Conservation (phyloP, 495 filamentous ascomycete species). For the Aspergillus cristatus region DNA sequence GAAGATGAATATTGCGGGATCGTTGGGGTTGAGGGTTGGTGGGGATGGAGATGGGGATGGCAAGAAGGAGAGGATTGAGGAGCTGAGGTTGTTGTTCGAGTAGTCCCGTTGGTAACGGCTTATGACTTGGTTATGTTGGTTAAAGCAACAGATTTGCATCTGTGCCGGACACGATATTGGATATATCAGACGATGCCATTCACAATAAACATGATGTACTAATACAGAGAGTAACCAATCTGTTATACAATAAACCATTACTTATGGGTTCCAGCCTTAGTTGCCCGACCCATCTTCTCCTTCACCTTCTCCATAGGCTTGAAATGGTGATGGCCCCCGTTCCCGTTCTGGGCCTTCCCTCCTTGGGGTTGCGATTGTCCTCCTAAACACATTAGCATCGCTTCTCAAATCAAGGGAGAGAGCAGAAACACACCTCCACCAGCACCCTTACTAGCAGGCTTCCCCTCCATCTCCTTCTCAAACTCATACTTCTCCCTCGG, state of each 20-base stretch:
- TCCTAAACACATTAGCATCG: too few relatives aligned
- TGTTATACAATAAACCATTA: too few relatives aligned
- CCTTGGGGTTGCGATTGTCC: too few relatives aligned
- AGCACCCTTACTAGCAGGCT: slow-evolving; percentile 1
- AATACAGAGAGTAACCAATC: too few relatives aligned
- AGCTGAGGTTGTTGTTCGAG: slow-evolving; percentile 86
- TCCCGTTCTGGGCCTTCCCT: too few relatives aligned
- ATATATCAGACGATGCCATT: too few relatives aligned
- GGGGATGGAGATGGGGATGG: slow-evolving; percentile 73
- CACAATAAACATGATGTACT: too few relatives aligned
- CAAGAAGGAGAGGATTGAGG: slow-evolving; percentile 83
- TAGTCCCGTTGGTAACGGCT: slow-evolving; percentile 26
- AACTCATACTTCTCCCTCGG: slow-evolving; percentile 20
- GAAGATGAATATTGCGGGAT: slow-evolving; percentile 81
- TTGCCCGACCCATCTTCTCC: slow-evolving; percentile 22
- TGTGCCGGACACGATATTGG: too few relatives aligned
- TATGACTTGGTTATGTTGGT: not conserved
- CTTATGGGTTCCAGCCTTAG: slow-evolving; percentile 9
- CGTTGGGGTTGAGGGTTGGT: slow-evolving; percentile 66
- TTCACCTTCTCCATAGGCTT: slow-evolving; percentile 24
- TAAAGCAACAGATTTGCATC: too few relatives aligned
- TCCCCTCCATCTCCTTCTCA: slow-evolving; percentile 15
- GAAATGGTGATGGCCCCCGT: slow-evolving; percentile 7
- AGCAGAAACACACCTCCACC: too few relatives aligned
- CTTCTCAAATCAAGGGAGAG: too few relatives aligned